A percentile compares a stretch with the other conserved stretches of the same genome.
These are phyloP conservation scores for Geotrichum citri-aurantii DNA, from an alignment of 1,139 yeast species.

Conservation along the genomic window DNA sequence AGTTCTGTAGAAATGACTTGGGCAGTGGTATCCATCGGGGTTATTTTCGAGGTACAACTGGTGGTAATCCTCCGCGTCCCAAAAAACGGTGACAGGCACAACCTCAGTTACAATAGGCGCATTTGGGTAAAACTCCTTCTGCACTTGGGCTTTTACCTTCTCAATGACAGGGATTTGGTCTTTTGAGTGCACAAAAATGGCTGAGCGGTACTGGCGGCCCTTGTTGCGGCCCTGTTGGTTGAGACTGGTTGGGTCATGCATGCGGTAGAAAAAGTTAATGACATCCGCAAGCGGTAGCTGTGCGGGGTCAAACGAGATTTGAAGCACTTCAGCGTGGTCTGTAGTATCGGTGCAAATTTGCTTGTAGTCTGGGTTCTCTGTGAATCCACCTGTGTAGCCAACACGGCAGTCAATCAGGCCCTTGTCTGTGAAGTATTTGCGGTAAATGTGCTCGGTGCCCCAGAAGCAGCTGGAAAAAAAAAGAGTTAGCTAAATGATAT, in stretches of 20 bases:
- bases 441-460: constrained; percentile 62
- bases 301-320: constrained; percentile 73
- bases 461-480: not conserved
- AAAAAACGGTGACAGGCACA: constrained; percentile 65
- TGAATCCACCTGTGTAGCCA: constrained; percentile 81
- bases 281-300: constrained; percentile 54
- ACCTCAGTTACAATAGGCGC: constrained; percentile 58
- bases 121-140: constrained; percentile 53
- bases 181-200: constrained; percentile 54
- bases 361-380: constrained; percentile 58
- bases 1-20: constrained; percentile 69
- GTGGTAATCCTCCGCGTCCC: constrained; percentile 93
- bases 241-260: constrained; percentile 72
- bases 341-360: constrained; percentile 73
- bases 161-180: constrained; percentile 45
- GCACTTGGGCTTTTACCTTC: constrained; percentile 39
- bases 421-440: constrained; percentile 55
- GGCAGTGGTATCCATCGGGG: constrained; percentile 84
- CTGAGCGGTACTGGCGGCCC: constrained; percentile 84
- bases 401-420: constrained; percentile 74
- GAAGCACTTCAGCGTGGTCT: constrained; percentile 62
- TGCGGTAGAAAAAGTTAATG: constrained; percentile 77
- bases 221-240: constrained; percentile 73
- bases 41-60: constrained; percentile 73
- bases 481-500: not conserved